phyloP scores from a whole-genome alignment of 2,329 filamentous ascomycete genomes.

The Cordyceps javanica region DNA sequence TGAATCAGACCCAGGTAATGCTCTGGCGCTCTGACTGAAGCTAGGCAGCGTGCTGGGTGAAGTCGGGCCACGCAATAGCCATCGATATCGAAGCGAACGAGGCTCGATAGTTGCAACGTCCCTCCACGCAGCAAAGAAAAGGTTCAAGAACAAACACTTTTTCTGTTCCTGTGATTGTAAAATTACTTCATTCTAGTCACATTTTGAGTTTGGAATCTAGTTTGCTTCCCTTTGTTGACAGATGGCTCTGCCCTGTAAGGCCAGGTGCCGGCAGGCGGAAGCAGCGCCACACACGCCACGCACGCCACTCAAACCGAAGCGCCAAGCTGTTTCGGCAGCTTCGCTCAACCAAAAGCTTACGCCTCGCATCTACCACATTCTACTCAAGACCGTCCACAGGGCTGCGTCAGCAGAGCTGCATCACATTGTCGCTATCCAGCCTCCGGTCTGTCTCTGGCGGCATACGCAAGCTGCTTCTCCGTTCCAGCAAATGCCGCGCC shows the following conservation, averaged over 20 bases:
- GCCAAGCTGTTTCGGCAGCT: neutral
- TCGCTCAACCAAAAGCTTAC: constrained; percentile 2
- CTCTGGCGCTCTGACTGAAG: neutral
- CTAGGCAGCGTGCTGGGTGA: neutral
- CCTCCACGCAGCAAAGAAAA: neutral
- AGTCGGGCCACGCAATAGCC: neutral
- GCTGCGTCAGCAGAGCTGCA: constrained; percentile 6
- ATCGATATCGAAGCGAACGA: neutral
- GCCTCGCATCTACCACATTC: constrained; percentile 4
- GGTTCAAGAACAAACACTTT: neutral
- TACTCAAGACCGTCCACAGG: neutral
- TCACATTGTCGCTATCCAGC: neutral
- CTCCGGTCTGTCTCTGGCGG: neutral
- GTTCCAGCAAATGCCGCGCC: neutral
- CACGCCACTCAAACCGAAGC: neutral
- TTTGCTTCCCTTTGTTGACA: neutral
- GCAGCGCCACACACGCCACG: constrained; percentile 9
- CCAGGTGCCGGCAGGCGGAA: neutral
- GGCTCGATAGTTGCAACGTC: neutral
- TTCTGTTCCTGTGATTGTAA: neutral
- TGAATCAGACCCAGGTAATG: too few relatives aligned
- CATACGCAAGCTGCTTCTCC: constrained; percentile 2
- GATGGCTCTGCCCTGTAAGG: neutral
- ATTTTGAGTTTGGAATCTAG: too few relatives aligned
- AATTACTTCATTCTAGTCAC: neutral